phyloP scores from a whole-genome alignment of 2,329 filamentous ascomycete species.

The Hysterium pulicare region DNA sequence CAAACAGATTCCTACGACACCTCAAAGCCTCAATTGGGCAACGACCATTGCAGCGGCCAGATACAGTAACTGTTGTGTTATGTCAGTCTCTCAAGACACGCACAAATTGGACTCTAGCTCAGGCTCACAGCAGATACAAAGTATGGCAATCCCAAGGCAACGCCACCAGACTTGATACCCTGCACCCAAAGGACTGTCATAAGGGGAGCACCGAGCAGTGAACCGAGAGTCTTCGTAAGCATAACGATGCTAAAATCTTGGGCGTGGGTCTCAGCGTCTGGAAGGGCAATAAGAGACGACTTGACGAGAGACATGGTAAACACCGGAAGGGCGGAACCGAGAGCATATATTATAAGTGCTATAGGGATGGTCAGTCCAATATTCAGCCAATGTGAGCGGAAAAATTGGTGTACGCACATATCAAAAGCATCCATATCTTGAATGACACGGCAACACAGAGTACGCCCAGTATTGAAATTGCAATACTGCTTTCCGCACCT shows the following conservation, averaged over 20 bases:
- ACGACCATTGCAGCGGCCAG: constrained; percentile 12
- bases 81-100: not conserved
- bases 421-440: constrained; percentile 30
- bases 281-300: constrained; percentile 23
- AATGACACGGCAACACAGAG: constrained; percentile 29
- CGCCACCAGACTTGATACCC: constrained; percentile 32
- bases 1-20: not conserved
- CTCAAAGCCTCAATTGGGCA: constrained; percentile 8
- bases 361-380: constrained; percentile 4
- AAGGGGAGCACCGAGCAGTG: constrained; percentile 33
- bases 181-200: constrained; percentile 37
- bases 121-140: constrained; percentile 34
- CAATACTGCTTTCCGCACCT: constrained; percentile 28
- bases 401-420: constrained; percentile 14
- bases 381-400: not conserved
- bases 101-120: not conserved
- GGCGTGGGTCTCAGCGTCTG: constrained; percentile 17
- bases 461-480: constrained; percentile 32
- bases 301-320: constrained; percentile 39
- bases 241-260: constrained; percentile 39
- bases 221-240: constrained; percentile 34
- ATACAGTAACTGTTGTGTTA: constrained; percentile 10
- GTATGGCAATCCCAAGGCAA: constrained; percentile 32
- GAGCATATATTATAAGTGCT: constrained; percentile 36
- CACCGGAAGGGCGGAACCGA: constrained; percentile 37